Conservation (phyloP, 176 grass and related monocot genomes). For the Juncus inflexus region DNA sequence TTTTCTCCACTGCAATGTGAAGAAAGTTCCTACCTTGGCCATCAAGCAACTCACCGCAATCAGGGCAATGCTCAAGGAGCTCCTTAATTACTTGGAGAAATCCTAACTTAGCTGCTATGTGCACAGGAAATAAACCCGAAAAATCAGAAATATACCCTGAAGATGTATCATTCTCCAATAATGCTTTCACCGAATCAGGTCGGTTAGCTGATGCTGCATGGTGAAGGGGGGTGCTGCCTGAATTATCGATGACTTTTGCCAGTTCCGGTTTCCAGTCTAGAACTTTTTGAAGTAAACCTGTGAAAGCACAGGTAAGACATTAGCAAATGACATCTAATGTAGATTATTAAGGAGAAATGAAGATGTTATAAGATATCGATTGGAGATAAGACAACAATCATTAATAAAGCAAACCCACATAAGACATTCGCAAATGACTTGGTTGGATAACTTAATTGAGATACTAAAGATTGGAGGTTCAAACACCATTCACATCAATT, state of each 20-base stretch:
- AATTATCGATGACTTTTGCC: background rate
- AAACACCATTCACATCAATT: too few relatives aligned
- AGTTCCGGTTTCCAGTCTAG: constrained; percentile 1
- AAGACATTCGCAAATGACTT: too few relatives aligned
- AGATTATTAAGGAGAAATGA: too few relatives aligned
- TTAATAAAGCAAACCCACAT: too few relatives aligned
- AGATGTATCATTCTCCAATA: background rate
- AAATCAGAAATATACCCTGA: background rate
- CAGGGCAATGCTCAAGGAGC: constrained; percentile 8
- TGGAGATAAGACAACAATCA: too few relatives aligned
- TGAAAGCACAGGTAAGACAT: background rate
- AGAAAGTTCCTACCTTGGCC: constrained; percentile 30
- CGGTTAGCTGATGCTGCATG: background rate
- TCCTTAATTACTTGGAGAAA: background rate
- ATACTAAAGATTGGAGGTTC: too few relatives aligned
- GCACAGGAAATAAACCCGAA: background rate
- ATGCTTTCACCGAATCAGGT: background rate
- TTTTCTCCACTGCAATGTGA: constrained; percentile 13
- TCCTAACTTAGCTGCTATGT: too few relatives aligned
- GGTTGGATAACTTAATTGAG: too few relatives aligned
- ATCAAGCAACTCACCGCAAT: constrained; percentile 26
- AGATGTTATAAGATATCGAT: too few relatives aligned
- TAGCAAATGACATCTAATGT: too few relatives aligned
- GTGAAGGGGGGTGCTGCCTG: background rate
- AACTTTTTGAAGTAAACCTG: constrained; percentile 26